phyloP scores from a whole-genome alignment of 176 grass and related monocot genomes.

The Hordeum marinum region DNA sequence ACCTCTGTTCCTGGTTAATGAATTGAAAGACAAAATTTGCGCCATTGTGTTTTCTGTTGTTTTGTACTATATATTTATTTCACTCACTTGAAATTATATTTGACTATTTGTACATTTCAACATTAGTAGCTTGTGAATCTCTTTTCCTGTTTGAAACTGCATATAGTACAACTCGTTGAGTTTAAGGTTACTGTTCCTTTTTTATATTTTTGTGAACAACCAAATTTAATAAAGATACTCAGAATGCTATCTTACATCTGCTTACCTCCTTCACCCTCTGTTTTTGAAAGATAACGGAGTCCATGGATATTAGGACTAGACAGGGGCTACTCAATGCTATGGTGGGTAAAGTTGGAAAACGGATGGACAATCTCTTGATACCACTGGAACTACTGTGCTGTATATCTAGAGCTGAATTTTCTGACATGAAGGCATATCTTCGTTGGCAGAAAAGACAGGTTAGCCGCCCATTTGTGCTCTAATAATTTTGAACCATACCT shows the following conservation, averaged over 20 bases:
- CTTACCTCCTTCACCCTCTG: background rate
- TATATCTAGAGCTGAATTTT: constrained; percentile 92
- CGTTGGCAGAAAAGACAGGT: constrained; percentile 99
- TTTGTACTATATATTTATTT: constrained; percentile 11
- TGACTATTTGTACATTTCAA: background rate
- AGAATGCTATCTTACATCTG: constrained; percentile 25
- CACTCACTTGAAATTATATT: background rate
- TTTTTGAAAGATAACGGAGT: constrained; percentile 72
- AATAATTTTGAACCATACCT: constrained; percentile 3
- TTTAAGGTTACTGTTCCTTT: constrained; percentile 12
- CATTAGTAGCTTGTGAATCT: background rate
- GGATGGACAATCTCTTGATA: constrained; percentile 97
- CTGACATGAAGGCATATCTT: constrained; percentile 97
- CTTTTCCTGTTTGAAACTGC: constrained; percentile 5
- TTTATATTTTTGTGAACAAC: constrained; percentile 13
- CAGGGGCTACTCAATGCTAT: constrained; percentile 95
- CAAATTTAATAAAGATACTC: constrained; percentile 1
- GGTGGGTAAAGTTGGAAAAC: constrained; percentile 91
- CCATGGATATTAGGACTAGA: constrained; percentile 97
- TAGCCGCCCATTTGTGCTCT: constrained; percentile 8
- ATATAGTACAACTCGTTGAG: background rate
- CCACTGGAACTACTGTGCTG: constrained; percentile 94
- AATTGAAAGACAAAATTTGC: background rate
- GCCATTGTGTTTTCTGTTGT: background rate
- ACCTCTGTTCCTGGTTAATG: constrained; percentile 21